Evolutionary conservation across 2,329 filamentous ascomycete genomes (phyloP).

Genomic region (Paramyrothecium sp.): DNA sequence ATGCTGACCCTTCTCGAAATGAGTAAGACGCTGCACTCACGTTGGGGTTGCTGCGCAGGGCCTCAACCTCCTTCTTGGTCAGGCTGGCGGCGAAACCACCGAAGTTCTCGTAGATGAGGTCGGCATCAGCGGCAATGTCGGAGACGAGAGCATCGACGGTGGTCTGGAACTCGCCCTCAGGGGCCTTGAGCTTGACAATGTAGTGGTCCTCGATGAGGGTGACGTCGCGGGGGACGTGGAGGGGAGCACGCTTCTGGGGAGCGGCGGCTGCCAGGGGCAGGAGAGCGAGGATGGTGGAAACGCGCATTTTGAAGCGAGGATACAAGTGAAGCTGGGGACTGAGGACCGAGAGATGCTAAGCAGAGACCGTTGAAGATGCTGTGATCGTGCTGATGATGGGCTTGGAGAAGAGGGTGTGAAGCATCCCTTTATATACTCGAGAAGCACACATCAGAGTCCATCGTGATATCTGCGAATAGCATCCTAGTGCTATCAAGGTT

Average conservation of each 20-base stretch:
- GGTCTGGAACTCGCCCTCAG: conserved; percentile 12
- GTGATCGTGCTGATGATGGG: not conserved
- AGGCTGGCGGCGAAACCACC: conserved; percentile 23
- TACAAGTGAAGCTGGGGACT: not conserved
- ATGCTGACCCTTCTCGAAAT: not conserved
- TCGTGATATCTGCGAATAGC: not conserved
- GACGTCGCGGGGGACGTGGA: conserved; percentile 28
- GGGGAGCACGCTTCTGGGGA: conserved; percentile 29
- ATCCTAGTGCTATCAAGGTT: not conserved
- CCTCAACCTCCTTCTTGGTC: conserved; percentile 20
- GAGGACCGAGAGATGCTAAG: not conserved
- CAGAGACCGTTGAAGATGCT: not conserved
- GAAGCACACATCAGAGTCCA: not conserved
- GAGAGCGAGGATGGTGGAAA: conserved; percentile 27
- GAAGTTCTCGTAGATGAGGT: conserved; percentile 25
- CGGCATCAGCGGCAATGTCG: conserved; percentile 27
- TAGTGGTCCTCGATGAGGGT: conserved; percentile 32
- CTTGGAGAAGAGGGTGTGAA: not conserved
- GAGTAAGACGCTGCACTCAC: conserved; percentile 7
- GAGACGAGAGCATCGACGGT: conserved; percentile 16
- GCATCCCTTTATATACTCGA: not conserved
- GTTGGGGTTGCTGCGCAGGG: conserved; percentile 22
- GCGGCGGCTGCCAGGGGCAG: conserved; percentile 28
- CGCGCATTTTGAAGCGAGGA: conserved; percentile 24
- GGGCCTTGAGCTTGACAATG: conserved; percentile 34